Base-by-base conservation (phyloP, 768 basidiomycete species). In the Termitomyces sp. region DNA sequence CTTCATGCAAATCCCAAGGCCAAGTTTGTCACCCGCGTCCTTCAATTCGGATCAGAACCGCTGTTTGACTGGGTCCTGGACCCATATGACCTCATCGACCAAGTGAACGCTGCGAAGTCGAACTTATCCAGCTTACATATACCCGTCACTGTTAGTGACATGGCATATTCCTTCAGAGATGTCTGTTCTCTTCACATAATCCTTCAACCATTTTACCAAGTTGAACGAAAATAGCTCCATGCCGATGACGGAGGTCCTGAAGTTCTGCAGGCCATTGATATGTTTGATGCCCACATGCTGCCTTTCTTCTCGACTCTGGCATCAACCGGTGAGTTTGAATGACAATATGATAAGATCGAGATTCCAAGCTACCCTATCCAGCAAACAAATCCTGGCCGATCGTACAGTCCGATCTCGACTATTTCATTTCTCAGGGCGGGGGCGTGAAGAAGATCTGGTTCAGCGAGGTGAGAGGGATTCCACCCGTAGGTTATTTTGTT, bases 1-100 rank as follows among this genome's bases (percentile, higher is more conserved):
- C 78, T 89, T 32, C 83, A 82, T 58, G 81, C 81, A 2, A 89
- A 88, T 58, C 78, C 81, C 1, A 86, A 81, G 63, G 87, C 85
- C 16, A 83, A 84, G 63, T 89, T 84, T 58, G 81, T 89, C 24
- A 88, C 86, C 0, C 82, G 87, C 20, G 84, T 75, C 1, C 72
- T 90, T 4, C 88, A 90, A 62, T 89, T 90, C 64, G 89, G 89
- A 36, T 87, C 87, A 0, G 89, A 90, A 66, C 88, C 88, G 1
- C 74, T 90, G 20, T 90, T 71, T 60, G 89, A 90, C 67, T 58
- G 71, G 42, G 89, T 81, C 36, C 73, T 90, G 49, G 67, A 76
- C 7, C 78, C 82, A n/a, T 28, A 67, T 7, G 71, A 76, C 35
- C 80, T 90, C 22, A 81, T 84, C 2, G 59, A 68, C 0, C 81